phyloP scores from a whole-genome alignment of 805 yeast species.

The Ogataea pini region DNA sequence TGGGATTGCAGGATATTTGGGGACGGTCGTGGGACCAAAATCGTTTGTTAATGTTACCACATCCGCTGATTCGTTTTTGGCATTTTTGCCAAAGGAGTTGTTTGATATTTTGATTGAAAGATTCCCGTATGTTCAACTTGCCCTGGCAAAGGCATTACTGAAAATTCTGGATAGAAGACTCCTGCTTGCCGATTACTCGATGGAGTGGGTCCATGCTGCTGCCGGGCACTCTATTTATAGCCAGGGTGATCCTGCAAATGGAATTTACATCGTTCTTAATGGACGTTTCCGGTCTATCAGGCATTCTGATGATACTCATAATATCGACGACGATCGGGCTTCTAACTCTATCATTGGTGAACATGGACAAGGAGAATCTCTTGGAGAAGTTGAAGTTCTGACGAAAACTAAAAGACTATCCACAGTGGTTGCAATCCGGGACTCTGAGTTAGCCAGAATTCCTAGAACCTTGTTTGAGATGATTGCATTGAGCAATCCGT shows the following conservation, averaged over 20 bases:
- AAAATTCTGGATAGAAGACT: slow-evolving; percentile 66
- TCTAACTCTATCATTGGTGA: slow-evolving; percentile 51
- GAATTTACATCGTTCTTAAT: slow-evolving; percentile 84
- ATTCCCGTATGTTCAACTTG: slow-evolving; percentile 71
- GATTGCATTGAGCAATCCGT: slow-evolving; percentile 80
- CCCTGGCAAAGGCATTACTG: slow-evolving; percentile 73
- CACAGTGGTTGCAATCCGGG: slow-evolving; percentile 83
- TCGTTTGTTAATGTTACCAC: slow-evolving; percentile 76
- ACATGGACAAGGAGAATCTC: slow-evolving; percentile 89
- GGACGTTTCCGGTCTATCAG: slow-evolving; percentile 76
- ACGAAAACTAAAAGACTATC: slow-evolving; percentile 71
- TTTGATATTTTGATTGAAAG: slow-evolving; percentile 71
- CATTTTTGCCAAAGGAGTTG: slow-evolving; percentile 62
- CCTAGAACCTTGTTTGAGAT: slow-evolving; percentile 89
- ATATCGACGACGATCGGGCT: slow-evolving; percentile 25
- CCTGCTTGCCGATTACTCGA: slow-evolving; percentile 79
- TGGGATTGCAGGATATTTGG: slow-evolving; percentile 84
- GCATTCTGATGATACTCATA: slow-evolving; percentile 17
- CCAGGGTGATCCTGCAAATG: slow-evolving; percentile 87
- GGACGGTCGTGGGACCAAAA: slow-evolving; percentile 74
- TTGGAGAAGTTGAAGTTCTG: slow-evolving; percentile 93
- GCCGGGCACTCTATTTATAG: slow-evolving; percentile 80
- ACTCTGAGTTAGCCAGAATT: slow-evolving; percentile 89
- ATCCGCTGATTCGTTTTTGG: slow-evolving; percentile 62
- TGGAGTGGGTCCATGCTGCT: slow-evolving; percentile 92